Base-by-base conservation (phyloP, 352 stramenopile species). In the Pythium oligandrum region DNA sequence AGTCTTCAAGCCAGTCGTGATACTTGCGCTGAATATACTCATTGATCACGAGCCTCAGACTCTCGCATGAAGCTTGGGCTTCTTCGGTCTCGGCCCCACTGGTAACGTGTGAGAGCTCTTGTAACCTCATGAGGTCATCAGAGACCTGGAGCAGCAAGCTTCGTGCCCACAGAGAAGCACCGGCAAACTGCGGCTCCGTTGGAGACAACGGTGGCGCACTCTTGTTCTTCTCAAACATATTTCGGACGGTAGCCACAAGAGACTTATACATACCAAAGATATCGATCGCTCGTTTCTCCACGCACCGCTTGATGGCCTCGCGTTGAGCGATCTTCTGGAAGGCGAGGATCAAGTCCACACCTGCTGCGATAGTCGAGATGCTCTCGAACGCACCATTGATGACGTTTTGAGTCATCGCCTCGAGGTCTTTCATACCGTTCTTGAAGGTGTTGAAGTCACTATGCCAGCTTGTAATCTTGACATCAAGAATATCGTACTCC, bases 371-470 rank as follows among this genome's bases (percentile, higher is more conserved):
- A 6, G 88, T 95, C 5, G 87, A 91, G 6, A 98, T 69, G 46
- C 78, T 94, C 39, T 98, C 95, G 47, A 98, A 98, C 0, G 90
- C 89, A 4, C 80, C 84, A 51, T 97, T 97, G 58, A 98, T 98
- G 4, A 98, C 88, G 49, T 98, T 98, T 43, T 93, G 83, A 2
- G 93, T 97, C 92, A 98, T 98, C 0, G 93, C 93, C 52, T 98
- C 95, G 3, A 98, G 68, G 56, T 98, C 95, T 62, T 98, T 98
- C 66, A 98, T 91, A 26, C 86, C 88, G 53, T 96, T 97, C 69
- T 98, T 98, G 66, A 98, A 98, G 4, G 75, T 71, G 52, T 97
- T 98, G 54, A 97, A 98, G 69, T 98, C 92, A 46, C 91, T 88
- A 54, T 98, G 94, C 95, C 95, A 98, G 53, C 86, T 88, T 3